Evolutionary conservation across 495 filamentous ascomycete species (phyloP), one percentile per base, ranked within the genome.

Genomic region (Neurospora intermedia): DNA sequence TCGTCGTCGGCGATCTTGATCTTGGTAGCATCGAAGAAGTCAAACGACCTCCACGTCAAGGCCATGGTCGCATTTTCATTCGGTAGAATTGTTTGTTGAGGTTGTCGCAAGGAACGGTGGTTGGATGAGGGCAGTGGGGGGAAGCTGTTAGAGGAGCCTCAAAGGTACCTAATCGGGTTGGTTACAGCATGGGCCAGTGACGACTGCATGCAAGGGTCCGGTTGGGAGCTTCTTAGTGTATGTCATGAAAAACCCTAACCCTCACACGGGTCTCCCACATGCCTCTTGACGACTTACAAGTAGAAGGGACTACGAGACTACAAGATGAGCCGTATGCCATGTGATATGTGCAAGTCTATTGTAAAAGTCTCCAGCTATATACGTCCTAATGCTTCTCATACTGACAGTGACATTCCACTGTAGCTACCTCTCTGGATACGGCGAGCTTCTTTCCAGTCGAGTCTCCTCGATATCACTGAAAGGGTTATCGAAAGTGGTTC

Each of bases 21-120:
- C 76, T 91, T 90, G 74, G 90, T 89, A 80, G 97, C 93, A 81
- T 97, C 94, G 86, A 99, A 97, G 90, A 99, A 98, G 88, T 96
- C 94, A 86, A 99, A 98, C 71, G 92, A 89, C 92, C 97, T 97
- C 96, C 96, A 98, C 94, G 77, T 80, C 74, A 81, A 66, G 75
- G 80, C 80, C 80, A 82, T 82, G 70, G 75, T 78, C 42, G 77
- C 77, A 80, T 81, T 69, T 76, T 80, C 70, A 54, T 69, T 45
- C 54, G 41, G 23, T 69, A 11, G 35, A 59, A 31, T 27, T 45
- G 41, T 54, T 54, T 72, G 54, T 40, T 31, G 35, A 69, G 71
- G 13, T 40, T 40, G 43, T 59, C 43, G 35, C 39, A 35, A 18
- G 27, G 7, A 70, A 43, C 27, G 35, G 31, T n/a, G 73, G 42